phyloP scores from a whole-genome alignment of 2,329 filamentous ascomycete species.

The Pseudopyrenochaeta lycopersici region DNA sequence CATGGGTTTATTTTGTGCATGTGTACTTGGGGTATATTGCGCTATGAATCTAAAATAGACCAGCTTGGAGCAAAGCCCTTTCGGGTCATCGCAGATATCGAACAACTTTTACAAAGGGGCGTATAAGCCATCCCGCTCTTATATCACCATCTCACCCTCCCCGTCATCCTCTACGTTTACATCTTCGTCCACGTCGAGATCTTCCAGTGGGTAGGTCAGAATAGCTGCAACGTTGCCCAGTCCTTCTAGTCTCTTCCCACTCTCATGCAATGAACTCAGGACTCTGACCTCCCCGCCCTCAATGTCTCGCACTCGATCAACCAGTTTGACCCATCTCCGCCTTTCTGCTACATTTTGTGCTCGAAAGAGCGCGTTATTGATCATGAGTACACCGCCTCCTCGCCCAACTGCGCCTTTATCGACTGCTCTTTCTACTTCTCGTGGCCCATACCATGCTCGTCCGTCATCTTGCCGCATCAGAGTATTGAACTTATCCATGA shows the following conservation, averaged over 20 bases:
- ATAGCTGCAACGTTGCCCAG: slow-evolving; percentile 90
- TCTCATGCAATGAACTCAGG: slow-evolving; percentile 94
- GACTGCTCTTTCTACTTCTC: slow-evolving; percentile 83
- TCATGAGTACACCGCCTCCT: slow-evolving; percentile 83
- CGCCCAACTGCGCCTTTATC: slow-evolving; percentile 87
- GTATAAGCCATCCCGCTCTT: not conserved
- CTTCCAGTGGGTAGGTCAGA: slow-evolving; percentile 85
- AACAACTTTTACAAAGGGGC: not conserved
- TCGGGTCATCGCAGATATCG: no score
- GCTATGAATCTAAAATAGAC: no score
- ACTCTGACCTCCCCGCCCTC: slow-evolving; percentile 88
- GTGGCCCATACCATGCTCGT: slow-evolving; percentile 87
- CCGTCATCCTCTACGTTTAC: slow-evolving; percentile 42
- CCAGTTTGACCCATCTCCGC: slow-evolving; percentile 82
- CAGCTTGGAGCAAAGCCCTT: no score
- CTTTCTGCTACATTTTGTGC: slow-evolving; percentile 80
- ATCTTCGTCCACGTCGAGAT: slow-evolving; percentile 73
- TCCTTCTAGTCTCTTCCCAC: slow-evolving; percentile 82
- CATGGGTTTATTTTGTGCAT: no score
- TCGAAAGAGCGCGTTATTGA: slow-evolving; percentile 88
- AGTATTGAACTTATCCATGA: slow-evolving; percentile 85
- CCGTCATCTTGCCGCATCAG: slow-evolving; percentile 85
- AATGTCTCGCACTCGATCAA: slow-evolving; percentile 82
- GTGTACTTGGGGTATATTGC: no score
- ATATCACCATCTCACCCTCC: slow-evolving; percentile 40